Conservation (phyloP, 768 basidiomycete species). For the Floccularia luteovirens region DNA sequence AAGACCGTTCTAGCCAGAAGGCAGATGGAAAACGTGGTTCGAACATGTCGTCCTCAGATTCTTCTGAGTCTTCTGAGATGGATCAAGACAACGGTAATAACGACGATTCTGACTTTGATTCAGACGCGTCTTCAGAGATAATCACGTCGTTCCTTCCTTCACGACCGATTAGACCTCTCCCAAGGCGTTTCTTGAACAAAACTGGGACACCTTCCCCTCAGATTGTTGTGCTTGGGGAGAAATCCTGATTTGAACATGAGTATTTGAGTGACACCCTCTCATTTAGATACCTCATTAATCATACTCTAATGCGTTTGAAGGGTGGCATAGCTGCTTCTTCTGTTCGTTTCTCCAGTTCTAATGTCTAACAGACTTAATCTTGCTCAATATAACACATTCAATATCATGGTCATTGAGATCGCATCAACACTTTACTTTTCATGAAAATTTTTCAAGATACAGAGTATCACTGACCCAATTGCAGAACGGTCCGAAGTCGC, state of each 20-base stretch:
- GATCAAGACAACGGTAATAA: constrained; percentile 10
- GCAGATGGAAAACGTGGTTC: constrained; percentile 11
- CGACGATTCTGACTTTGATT: constrained; percentile 24
- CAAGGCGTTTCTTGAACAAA: constrained; percentile 21
- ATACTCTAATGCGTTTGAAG: too few relatives aligned
- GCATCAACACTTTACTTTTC: too few relatives aligned
- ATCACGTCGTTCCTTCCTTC: constrained; percentile 30
- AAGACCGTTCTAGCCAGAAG: constrained; percentile 22
- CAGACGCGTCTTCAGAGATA: constrained; percentile 27
- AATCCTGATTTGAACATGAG: background rate
- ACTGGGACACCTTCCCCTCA: constrained; percentile 10
- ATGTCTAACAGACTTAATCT: too few relatives aligned
- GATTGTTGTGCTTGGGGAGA: constrained; percentile 21
- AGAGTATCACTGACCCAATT: too few relatives aligned
- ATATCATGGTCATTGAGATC: too few relatives aligned
- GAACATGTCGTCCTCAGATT: constrained; percentile 20
- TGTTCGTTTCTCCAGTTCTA: too few relatives aligned
- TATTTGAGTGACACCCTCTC: too few relatives aligned
- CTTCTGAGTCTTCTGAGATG: constrained; percentile 9
- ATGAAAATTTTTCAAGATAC: too few relatives aligned
- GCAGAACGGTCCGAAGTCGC: too few relatives aligned
- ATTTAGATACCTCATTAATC: too few relatives aligned
- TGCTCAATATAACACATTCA: too few relatives aligned
- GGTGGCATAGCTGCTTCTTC: too few relatives aligned
- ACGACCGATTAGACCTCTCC: constrained; percentile 40